phyloP scores from a whole-genome alignment of 495 filamentous ascomycete genomes.

The Tuber magnatum region DNA sequence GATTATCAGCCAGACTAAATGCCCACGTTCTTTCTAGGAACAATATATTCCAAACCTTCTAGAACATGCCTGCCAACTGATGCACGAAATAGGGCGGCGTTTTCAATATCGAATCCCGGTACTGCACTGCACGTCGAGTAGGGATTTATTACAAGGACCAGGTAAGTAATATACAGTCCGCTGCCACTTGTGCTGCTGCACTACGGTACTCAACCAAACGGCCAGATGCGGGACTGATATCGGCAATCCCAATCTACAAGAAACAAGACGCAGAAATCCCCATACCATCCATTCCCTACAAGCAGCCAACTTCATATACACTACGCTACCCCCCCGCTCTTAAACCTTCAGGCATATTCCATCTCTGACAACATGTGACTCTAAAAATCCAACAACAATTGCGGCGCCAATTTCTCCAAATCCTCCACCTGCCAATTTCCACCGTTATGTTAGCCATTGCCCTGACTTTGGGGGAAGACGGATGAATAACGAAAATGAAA shows the following conservation, averaged over 20 bases:
- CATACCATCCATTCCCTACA: neutral
- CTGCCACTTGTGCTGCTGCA: neutral
- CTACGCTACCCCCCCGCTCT: neutral
- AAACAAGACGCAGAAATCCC: neutral
- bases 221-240: neutral
- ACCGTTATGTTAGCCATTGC: slow-evolving; percentile 16
- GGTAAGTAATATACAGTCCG: neutral
- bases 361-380: neutral
- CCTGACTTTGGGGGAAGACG: neutral
- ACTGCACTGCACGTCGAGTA: neutral
- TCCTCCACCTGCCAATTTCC: slow-evolving; percentile 57
- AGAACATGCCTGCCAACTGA: neutral
- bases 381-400: slow-evolving; percentile 80
- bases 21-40: neutral
- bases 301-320: neutral
- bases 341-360: neutral
- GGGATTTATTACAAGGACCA: neutral
- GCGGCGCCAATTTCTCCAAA: slow-evolving; percentile 83
- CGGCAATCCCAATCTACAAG: neutral
- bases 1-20: neutral
- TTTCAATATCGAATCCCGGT: neutral
- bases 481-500: too few species aligned
- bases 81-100: neutral
- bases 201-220: neutral
- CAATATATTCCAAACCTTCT: neutral